Conservation (phyloP, 345 rosid species). For the Populus ilicifolia region DNA sequence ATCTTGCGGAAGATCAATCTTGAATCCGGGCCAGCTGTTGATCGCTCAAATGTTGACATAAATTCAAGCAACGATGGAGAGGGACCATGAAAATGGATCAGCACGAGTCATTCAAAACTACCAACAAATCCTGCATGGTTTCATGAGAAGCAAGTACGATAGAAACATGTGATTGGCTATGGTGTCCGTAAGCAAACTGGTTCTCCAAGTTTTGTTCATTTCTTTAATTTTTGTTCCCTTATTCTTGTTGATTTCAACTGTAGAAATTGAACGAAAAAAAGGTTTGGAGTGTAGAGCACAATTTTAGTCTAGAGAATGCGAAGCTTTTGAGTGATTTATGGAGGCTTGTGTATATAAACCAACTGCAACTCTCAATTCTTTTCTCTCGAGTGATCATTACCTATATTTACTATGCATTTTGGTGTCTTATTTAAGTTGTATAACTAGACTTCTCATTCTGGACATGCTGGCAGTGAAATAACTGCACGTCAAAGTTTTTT, state of each 20-base stretch:
- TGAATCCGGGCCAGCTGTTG: constrained; percentile 20
- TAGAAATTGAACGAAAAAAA: constrained; percentile 21
- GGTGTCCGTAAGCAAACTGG: constrained; percentile 16
- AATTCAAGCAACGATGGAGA: not conserved
- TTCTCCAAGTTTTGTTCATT: not conserved
- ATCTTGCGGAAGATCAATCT: constrained; percentile 53
- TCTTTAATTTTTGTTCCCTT: constrained; percentile 2
- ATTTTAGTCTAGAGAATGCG: constrained; percentile 19
- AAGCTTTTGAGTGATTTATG: constrained; percentile 18
- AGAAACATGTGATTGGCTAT: constrained; percentile 16
- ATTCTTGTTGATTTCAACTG: constrained; percentile 31
- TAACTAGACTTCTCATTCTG: not conserved
- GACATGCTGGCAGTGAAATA: not conserved
- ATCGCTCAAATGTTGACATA: not conserved
- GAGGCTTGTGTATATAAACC: constrained; percentile 25
- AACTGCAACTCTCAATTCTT: not conserved
- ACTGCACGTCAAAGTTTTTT: too few species aligned
- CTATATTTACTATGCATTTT: not conserved
- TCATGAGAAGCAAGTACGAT: constrained; percentile 6
- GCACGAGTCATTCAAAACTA: not conserved
- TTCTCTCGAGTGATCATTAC: not conserved
- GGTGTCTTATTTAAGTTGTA: not conserved
- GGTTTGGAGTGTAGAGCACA: constrained; percentile 27
- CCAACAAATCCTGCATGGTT: not conserved
- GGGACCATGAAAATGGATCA: not conserved